Conservation (phyloP, 768 basidiomycete genomes). For the Tricholoma hemisulphureum region DNA sequence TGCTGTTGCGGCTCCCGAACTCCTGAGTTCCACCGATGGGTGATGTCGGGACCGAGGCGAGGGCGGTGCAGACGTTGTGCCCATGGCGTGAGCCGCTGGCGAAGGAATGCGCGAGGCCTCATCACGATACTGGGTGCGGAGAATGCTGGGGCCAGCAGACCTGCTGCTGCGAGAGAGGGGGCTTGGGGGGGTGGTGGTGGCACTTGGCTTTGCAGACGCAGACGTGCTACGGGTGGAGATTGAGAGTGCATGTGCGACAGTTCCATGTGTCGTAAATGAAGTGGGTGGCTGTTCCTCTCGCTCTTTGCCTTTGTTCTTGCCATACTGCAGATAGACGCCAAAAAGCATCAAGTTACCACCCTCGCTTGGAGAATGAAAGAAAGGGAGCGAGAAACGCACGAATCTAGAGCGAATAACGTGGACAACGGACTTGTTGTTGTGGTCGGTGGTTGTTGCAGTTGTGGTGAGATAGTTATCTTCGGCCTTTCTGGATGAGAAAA, state of each 20-base stretch:
- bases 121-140: slow-evolving; percentile 22
- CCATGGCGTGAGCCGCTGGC: slow-evolving; percentile 7
- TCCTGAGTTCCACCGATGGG: slow-evolving; percentile 22
- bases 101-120: slow-evolving; percentile 20
- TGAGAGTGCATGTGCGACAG: slow-evolving; percentile 39
- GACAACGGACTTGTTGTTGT: slow-evolving; percentile 47
- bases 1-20: slow-evolving; percentile 21
- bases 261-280: slow-evolving; percentile 31
- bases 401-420: slow-evolving; percentile 62
- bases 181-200: slow-evolving; percentile 22
- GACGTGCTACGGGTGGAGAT: slow-evolving; percentile 22
- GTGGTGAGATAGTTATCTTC: slow-evolving; percentile 37
- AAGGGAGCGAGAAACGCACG: slow-evolving; percentile 36
- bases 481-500: slow-evolving; percentile 50
- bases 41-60: slow-evolving; percentile 15
- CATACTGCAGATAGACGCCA: slow-evolving; percentile 40
- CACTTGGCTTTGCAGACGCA: not conserved
- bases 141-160: slow-evolving; percentile 26
- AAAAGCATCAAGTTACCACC: slow-evolving; percentile 13
- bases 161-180: slow-evolving; percentile 23
- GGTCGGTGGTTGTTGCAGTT: slow-evolving; percentile 10
- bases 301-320: slow-evolving; percentile 58
- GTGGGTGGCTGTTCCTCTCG: slow-evolving; percentile 37
- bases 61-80: slow-evolving; percentile 15
- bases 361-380: slow-evolving; percentile 13